A percentile compares a stretch with the other conserved stretches of the same genome.
Conservation (phyloP, 2,329 filamentous ascomycete genomes). For the Alternaria sp. region DNA sequence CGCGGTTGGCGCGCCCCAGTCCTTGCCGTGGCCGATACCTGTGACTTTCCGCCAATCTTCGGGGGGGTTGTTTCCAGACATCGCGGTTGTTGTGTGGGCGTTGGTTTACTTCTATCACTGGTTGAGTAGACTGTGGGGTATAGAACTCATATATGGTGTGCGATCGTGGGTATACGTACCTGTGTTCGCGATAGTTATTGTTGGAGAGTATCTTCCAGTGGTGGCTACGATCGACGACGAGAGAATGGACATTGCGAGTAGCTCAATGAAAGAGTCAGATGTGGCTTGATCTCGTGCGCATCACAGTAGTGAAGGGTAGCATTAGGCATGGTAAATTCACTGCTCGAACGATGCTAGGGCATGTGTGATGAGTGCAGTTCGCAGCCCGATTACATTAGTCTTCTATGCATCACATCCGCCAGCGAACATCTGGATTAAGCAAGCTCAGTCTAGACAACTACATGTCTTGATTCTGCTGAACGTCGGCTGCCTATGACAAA, state of each 20-base stretch:
- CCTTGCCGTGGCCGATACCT: conserved; percentile 8
- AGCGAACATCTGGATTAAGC: not conserved
- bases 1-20: conserved; percentile 3
- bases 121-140: not conserved
- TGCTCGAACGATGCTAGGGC: not conserved
- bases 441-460: not conserved
- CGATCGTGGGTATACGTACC: not conserved
- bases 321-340: not conserved
- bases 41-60: conserved; percentile 4
- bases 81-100: not conserved
- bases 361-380: not conserved
- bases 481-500: not conserved
- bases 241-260: not conserved
- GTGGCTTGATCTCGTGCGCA: not conserved
- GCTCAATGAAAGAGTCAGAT: not conserved
- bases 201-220: not conserved
- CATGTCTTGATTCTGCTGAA: not conserved
- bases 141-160: not conserved
- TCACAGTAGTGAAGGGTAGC: not conserved
- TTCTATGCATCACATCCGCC: not conserved
- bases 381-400: not conserved
- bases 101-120: not conserved
- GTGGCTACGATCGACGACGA: not conserved
- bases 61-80: not conserved
- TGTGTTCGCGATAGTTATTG: not conserved